A percentile compares a stretch with the other conserved stretches of the same genome.
Evolutionary conservation across 306 rosid genomes (phyloP).

Genomic region (Leucaena leucocephala): DNA sequence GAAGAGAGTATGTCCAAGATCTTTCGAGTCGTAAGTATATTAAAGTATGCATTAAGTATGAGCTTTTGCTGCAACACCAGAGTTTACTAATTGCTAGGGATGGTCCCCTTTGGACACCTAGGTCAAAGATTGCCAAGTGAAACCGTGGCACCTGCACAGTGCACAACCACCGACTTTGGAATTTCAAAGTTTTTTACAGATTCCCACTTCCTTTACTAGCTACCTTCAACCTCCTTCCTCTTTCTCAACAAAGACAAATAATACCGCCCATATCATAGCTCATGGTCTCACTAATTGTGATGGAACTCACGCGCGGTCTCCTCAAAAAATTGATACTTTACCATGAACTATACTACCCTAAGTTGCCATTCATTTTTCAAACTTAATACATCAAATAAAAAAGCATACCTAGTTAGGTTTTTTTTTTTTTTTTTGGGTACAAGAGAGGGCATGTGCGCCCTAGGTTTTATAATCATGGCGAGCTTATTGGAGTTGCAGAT

Average conservation of each 20-base stretch:
- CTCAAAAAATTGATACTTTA: not conserved
- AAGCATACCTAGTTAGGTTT: not conserved
- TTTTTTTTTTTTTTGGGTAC: too few species aligned
- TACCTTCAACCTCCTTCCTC: conserved; percentile 19
- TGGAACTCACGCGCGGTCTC: not conserved
- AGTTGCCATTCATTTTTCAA: not conserved
- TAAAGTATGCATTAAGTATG: not conserved
- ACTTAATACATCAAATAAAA: not conserved
- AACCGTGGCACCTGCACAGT: conserved; percentile 3
- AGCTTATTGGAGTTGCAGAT: not conserved
- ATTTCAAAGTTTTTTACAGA: conserved; percentile 30
- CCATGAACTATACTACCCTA: not conserved
- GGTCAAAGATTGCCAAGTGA: conserved; percentile 47
- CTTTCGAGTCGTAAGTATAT: not conserved
- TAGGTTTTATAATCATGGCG: not conserved
- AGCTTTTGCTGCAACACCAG: conserved; percentile 30
- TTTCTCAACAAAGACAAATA: conserved; percentile 23
- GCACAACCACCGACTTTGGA: conserved; percentile 39
- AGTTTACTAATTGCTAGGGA: not conserved
- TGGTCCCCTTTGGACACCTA: conserved; percentile 44
- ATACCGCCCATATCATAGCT: conserved; percentile 7
- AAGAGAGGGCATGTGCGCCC: too few species aligned
- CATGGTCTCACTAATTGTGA: not conserved
- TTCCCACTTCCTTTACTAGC: conserved; percentile 15
- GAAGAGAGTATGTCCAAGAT: conserved; percentile 16